A percentile compares a stretch with the other conserved stretches of the same genome.
These are phyloP conservation scores for Cardamine resedifolia DNA, from an alignment of 345 rosid species.

Conservation along the genomic window DNA sequence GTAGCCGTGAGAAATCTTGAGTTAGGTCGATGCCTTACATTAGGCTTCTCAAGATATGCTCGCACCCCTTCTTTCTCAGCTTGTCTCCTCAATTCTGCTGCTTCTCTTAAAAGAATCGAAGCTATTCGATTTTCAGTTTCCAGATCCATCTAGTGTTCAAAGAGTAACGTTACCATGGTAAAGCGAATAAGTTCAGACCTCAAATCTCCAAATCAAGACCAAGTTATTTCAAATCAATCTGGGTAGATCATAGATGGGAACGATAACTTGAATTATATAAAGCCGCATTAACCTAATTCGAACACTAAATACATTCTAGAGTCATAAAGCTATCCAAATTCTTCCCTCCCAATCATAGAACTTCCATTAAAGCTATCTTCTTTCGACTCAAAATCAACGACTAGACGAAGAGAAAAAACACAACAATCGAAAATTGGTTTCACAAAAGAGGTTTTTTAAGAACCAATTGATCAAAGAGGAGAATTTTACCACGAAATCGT, in stretches of 20 bases:
- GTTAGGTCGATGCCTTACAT: conserved; percentile 72
- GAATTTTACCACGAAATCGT: conserved; percentile 10
- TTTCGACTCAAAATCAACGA: conserved; percentile 7
- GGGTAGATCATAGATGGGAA: background rate
- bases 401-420: background rate
- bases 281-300: background rate
- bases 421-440: background rate
- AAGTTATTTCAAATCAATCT: conserved; percentile 20
- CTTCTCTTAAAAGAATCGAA: conserved; percentile 84
- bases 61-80: conserved; percentile 80
- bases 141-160: conserved; percentile 61
- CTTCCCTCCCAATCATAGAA: background rate
- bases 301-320: background rate
- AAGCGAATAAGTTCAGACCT: background rate
- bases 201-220: background rate
- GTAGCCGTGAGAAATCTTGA: conserved; percentile 90
- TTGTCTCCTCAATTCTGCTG: conserved; percentile 76
- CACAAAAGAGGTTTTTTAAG: background rate
- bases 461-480: background rate
- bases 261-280: background rate
- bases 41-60: conserved; percentile 72
- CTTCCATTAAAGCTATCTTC: conserved; percentile 2
- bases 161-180: background rate
- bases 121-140: conserved; percentile 91
- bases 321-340: background rate